Percentiles rank a stretch among this genome's conserved stretches.
These are phyloP conservation scores for Fraxinus angustifolia DNA, from an alignment of 305 asterid species.

Conservation along the genomic window DNA sequence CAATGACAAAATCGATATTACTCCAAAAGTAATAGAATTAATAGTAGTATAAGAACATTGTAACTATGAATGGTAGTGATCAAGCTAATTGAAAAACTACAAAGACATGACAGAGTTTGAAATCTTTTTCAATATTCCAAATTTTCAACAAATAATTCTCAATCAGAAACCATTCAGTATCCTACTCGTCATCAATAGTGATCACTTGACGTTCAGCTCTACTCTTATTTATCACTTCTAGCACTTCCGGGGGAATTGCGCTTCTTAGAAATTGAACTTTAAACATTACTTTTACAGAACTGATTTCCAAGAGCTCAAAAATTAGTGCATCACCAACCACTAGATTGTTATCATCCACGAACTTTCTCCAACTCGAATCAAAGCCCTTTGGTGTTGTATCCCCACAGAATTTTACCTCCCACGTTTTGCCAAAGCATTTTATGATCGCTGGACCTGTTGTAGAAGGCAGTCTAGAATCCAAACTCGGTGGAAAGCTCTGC, in stretches of 20 bases:
- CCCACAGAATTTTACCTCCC: constrained; percentile 17
- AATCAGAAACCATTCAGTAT: background rate
- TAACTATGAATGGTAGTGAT: background rate
- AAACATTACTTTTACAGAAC: constrained; percentile 5
- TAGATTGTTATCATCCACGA: constrained; percentile 13
- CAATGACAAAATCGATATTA: background rate
- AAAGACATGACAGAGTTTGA: background rate
- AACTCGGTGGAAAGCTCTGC: constrained; percentile 2
- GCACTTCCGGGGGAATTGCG: constrained; percentile 22
- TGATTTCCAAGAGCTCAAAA: constrained; percentile 22
- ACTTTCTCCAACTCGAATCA: constrained; percentile 12
- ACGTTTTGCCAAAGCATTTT: constrained; percentile 22
- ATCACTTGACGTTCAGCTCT: background rate
- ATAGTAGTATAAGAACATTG: background rate
- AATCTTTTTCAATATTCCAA: background rate
- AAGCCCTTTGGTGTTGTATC: background rate
- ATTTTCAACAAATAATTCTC: background rate
- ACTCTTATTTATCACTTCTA: background rate
- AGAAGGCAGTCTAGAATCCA: constrained; percentile 6
- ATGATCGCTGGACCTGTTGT: constrained; percentile 4
- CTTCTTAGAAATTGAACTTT: constrained; percentile 29
- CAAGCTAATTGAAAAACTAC: background rate
- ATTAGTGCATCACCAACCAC: constrained; percentile 21
- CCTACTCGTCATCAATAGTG: background rate
- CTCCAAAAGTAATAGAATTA: background rate